Percentiles rank a stretch among this genome's conserved stretches.
Conservation (phyloP, 2,329 filamentous ascomycete species). For the Botrytis deweyae region DNA sequence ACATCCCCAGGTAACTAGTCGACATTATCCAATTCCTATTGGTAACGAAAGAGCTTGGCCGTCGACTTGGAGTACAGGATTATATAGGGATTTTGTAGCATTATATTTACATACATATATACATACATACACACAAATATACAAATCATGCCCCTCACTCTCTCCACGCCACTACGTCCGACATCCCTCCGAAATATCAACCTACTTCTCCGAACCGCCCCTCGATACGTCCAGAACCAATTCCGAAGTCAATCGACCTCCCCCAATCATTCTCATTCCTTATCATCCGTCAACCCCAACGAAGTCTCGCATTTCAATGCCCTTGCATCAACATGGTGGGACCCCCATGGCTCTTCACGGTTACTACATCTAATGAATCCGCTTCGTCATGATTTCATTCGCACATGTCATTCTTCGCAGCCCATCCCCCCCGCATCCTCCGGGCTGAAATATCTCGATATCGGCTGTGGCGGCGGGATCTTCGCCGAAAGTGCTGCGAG, state of each 20-base stretch:
- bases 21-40: neutral
- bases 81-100: neutral
- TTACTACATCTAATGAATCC: conserved; percentile 98
- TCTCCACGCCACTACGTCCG: conserved; percentile 28
- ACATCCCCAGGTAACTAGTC: neutral
- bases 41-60: neutral
- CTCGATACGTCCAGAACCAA: conserved; percentile 37
- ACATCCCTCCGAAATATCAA: conserved; percentile 37
- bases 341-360: conserved; percentile 86
- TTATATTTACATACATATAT: neutral
- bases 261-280: conserved; percentile 44
- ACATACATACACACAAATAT: neutral
- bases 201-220: conserved; percentile 37
- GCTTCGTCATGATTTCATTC: conserved; percentile 89
- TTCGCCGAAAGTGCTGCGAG: conserved; percentile 86
- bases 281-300: conserved; percentile 75
- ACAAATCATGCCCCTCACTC: conserved; percentile 15
- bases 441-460: conserved; percentile 74
- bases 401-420: conserved; percentile 62
- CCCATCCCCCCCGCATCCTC: conserved; percentile 43
- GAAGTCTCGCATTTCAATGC: conserved; percentile 94
- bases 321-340: conserved; percentile 95
- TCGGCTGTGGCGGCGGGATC: conserved; percentile 95
- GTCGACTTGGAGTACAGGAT: neutral
- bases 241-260: conserved; percentile 37